Evolutionary conservation across 2,329 filamentous ascomycete genomes (phyloP).

Genomic region (Aspergillus fumigatus): DNA sequence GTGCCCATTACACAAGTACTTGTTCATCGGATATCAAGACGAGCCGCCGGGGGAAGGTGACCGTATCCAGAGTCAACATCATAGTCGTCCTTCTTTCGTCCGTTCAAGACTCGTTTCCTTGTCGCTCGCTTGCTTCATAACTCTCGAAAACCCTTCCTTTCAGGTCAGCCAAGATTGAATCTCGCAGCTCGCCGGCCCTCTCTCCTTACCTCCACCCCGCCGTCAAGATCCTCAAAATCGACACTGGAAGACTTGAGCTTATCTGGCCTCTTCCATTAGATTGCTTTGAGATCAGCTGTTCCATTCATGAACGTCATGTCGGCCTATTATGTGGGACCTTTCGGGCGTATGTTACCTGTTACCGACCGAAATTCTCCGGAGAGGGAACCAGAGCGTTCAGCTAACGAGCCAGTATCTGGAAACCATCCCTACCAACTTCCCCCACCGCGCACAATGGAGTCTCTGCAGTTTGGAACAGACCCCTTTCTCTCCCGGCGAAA

Average conservation of each 20-base stretch:
- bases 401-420: constrained; percentile 30
- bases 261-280: constrained; percentile 1
- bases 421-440: constrained; percentile 38
- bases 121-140: not conserved
- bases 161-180: not conserved
- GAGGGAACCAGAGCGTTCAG: constrained; percentile 22
- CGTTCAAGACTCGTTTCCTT: not conserved
- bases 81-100: not conserved
- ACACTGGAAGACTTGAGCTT: not conserved
- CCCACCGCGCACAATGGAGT: constrained; percentile 30
- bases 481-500: constrained; percentile 24
- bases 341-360: constrained; percentile 37
- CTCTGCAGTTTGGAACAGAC: constrained; percentile 34
- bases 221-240: not conserved
- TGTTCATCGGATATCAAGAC: not conserved
- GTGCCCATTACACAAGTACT: not conserved
- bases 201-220: not conserved
- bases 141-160: not conserved
- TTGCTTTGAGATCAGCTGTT: constrained; percentile 4
- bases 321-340: constrained; percentile 35
- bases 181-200: not conserved
- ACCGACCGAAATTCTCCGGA: constrained; percentile 22
- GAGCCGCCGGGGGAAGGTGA: not conserved
- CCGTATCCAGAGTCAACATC: not conserved
- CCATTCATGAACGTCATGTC: constrained; percentile 26